Base-by-base conservation (phyloP, 352 stramenopile species). In the Elongisporangium prolatum region DNA sequence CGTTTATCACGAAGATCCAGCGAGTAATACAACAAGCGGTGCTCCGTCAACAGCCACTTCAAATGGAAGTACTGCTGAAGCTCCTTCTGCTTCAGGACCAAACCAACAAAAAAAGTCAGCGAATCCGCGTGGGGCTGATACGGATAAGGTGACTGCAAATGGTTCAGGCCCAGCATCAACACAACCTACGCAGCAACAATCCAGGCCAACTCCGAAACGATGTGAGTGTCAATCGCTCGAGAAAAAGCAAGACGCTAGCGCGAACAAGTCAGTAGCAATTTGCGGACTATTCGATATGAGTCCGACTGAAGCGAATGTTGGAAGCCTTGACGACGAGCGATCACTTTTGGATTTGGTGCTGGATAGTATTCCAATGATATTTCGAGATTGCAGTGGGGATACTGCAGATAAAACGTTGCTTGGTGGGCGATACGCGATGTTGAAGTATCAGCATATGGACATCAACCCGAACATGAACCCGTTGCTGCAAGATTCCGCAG, bases 381-480 rank as follows among this genome's bases (percentile, higher is more conserved):
- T 91, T 50, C 84, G 86, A 13, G 86, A 95, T 64, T 92, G 86
- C 54, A 81, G 84, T 10, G 84, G 86, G 25, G 86, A 95, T 52
- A 89, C 84, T 22, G 93, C 83, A 0, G 86, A 95, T 62, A 95
- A 95, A 61, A 95, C 86, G 2, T 67, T 95, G 0, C 65, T 95
- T 47, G 86, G 86, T 50, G 86, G 86, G 3, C 80, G 84, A 17
- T 93, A 92, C 57, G 65, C 85, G 25, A 91, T 93, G 83, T 74
- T 82, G 56, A 76, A 72, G 7, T 90, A 88, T 59, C 82, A 86
- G 37, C 44, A 80, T 49, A 86, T 90, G 78, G 80, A 90, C 48
- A 63, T 82, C 24, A 56, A 52, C 0, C 62, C 65, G 1, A 66
- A 65, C 10, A 72, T 65, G 22, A 84, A 63, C 34, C 86, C 84